Evolutionary conservation across 768 basidiomycete species (phyloP).

Genomic region (Porphyrellus cyaneotinctus): DNA sequence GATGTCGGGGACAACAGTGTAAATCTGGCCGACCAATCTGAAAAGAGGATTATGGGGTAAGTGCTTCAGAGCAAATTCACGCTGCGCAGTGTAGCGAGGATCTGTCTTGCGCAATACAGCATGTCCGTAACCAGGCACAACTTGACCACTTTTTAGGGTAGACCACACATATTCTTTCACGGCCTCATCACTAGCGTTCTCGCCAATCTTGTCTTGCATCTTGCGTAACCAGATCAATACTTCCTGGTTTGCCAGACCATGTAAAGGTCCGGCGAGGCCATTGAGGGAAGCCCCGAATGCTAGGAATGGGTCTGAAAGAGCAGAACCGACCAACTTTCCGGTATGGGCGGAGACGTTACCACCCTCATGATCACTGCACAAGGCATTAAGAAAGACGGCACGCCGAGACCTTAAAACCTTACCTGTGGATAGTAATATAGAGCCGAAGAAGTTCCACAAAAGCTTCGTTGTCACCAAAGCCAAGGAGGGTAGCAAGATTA

Average conservation of each 20-base stretch:
- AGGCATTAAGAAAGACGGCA: background rate
- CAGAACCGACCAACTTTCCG: slow-evolving; percentile 89
- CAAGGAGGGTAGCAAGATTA: slow-evolving; percentile 87
- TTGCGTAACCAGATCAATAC: slow-evolving; percentile 91
- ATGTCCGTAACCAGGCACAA: slow-evolving; percentile 90
- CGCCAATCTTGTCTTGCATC: slow-evolving; percentile 89
- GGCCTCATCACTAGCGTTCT: slow-evolving; percentile 78
- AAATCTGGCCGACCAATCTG: slow-evolving; percentile 89
- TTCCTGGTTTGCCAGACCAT: slow-evolving; percentile 97
- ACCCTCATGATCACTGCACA: slow-evolving; percentile 86
- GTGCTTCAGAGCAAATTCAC: slow-evolving; percentile 84
- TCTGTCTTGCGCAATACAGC: slow-evolving; percentile 88
- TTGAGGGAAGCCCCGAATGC: slow-evolving; percentile 90
- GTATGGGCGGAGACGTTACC: slow-evolving; percentile 97
- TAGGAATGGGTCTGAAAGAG: slow-evolving; percentile 96
- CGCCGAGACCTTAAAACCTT: background rate
- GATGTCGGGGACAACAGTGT: slow-evolving; percentile 84
- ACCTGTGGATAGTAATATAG: slow-evolving; percentile 97
- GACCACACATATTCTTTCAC: slow-evolving; percentile 95
- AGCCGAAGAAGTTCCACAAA: slow-evolving; percentile 95
- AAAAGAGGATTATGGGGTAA: slow-evolving; percentile 85
- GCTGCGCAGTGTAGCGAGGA: slow-evolving; percentile 87
- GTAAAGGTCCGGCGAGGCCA: slow-evolving; percentile 94
- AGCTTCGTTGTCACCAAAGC: slow-evolving; percentile 80
- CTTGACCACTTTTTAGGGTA: slow-evolving; percentile 88